A percentile compares a stretch with the other conserved stretches of the same genome.
Evolutionary conservation across 225 moss, liverwort and hornwort species (phyloP).

Genomic region (Antitrichia curtipendula): DNA sequence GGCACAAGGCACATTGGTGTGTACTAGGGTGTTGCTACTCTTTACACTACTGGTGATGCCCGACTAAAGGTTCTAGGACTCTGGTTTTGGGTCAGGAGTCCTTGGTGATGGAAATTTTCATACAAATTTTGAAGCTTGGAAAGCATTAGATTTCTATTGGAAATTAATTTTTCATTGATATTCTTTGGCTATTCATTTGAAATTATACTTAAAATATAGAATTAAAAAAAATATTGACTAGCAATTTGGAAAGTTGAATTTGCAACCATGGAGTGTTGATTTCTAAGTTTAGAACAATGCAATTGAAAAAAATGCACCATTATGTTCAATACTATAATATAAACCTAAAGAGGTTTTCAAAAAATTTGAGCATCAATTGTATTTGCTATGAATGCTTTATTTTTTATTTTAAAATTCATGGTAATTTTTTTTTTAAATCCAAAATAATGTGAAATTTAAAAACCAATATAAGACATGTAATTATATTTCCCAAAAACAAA

Average conservation of each 20-base stretch:
- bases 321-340: background rate
- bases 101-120: rapidly evolving
- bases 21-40: too few relatives aligned
- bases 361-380: background rate
- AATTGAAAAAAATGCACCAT: background rate
- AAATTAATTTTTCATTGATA: background rate
- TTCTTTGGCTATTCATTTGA: background rate
- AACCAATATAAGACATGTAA: background rate
- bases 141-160: background rate
- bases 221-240: background rate
- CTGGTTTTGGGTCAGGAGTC: too few relatives aligned
- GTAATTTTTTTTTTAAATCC: background rate
- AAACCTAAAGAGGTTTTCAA: rapidly evolving
- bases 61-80: too few relatives aligned
- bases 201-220: background rate
- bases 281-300: background rate
- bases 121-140: rapidly evolving
- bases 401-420: background rate
- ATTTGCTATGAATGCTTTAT: background rate
- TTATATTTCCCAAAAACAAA: rapidly evolving
- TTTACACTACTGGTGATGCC: too few relatives aligned
- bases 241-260: background rate
- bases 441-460: background rate
- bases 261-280: background rate
- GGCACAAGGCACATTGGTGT: too few relatives aligned